A percentile compares a stretch with the other conserved stretches of the same genome.
Evolutionary conservation across 805 yeast species (phyloP).

Genomic region (Debaryomyces hansenii): DNA sequence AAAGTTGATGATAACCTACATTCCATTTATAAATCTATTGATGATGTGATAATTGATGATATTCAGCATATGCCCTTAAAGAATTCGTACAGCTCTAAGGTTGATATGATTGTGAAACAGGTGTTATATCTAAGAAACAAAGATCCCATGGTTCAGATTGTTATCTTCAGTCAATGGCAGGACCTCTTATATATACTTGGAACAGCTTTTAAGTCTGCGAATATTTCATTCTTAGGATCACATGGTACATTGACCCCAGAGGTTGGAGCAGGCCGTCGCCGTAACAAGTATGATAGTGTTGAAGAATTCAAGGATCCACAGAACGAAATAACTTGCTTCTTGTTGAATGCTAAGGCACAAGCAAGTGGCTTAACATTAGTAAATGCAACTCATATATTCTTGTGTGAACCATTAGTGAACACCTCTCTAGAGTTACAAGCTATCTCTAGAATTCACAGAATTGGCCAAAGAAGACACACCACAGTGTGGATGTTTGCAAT

Average conservation of each 20-base stretch:
- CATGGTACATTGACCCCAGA: conserved; percentile 38
- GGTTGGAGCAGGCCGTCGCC: conserved; percentile 27
- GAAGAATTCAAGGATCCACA: conserved; percentile 59
- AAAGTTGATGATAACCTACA: conserved; percentile 17
- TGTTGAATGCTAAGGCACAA: conserved; percentile 81
- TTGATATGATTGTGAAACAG: conserved; percentile 78
- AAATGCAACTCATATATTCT: conserved; percentile 88
- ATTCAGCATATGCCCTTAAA: conserved; percentile 39
- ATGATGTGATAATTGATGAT: conserved; percentile 39
- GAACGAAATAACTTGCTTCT: conserved; percentile 71
- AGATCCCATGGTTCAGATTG: conserved; percentile 70
- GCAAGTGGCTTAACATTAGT: conserved; percentile 89
- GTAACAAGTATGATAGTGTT: conserved; percentile 39
- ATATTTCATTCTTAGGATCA: conserved; percentile 58
- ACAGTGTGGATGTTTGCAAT: conserved; percentile 92
- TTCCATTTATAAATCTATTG: conserved; percentile 48
- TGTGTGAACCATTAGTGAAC: conserved; percentile 91
- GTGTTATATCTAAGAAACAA: conserved; percentile 58
- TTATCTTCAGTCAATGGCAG: conserved; percentile 88
- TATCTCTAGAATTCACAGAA: conserved; percentile 85
- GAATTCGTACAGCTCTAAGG: conserved; percentile 73
- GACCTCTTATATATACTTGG: conserved; percentile 68
- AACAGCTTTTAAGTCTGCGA: conserved; percentile 60
- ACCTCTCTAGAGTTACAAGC: conserved; percentile 89
- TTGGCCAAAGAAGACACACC: conserved; percentile 81